Base-by-base conservation (phyloP, 805 yeast species). In the Ascoidea rubescens region DNA sequence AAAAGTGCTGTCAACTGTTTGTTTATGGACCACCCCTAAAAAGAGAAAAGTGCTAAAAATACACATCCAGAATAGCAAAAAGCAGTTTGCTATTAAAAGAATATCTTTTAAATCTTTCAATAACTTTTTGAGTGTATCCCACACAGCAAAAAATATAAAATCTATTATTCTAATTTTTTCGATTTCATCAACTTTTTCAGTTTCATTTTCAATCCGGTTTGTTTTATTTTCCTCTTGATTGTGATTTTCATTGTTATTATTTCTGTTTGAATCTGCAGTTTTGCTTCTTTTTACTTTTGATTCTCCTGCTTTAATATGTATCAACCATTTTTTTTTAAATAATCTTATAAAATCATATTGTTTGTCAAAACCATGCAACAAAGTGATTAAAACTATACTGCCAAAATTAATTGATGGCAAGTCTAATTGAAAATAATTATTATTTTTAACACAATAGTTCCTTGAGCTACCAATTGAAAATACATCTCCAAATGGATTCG, bases 391-490 rank as follows among this genome's bases (percentile, higher is more conserved):
- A 16, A 28, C 10, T n/a, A 32, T 14, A 14, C 5, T 6, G 4
- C 46, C n/a, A 7, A 14, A 43, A 12, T 48, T 48, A n/a, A 5
- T 16, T 2, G 10, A n/a, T 44, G 17, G 17, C 6, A 31, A 4
- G 14, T 30, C 28, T 37, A 37, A 14, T 37, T 37, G 43, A 30
- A 46, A 52, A 17, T 32, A 14, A 7, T 28, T 16, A 50, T 32
- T 2, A 54, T 49, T 8, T 59, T 59, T 7, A 57, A 32, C 2
- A 55, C 46, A 5, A 51, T n/a, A 28, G 50, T 45, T 48, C 37
- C 58, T 48, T 1, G 63, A 53, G 1, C 56, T 50, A 14, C 57
- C 52, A 30, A 64, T 46, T 12, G 61, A 59, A 30, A 42, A 33
- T 46, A 37, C 21, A 14, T 53, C n/a, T 14, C 43, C 31, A 7